Base-by-base conservation (phyloP, 345 rosid genomes). In the Eutrema heterophyllum region DNA sequence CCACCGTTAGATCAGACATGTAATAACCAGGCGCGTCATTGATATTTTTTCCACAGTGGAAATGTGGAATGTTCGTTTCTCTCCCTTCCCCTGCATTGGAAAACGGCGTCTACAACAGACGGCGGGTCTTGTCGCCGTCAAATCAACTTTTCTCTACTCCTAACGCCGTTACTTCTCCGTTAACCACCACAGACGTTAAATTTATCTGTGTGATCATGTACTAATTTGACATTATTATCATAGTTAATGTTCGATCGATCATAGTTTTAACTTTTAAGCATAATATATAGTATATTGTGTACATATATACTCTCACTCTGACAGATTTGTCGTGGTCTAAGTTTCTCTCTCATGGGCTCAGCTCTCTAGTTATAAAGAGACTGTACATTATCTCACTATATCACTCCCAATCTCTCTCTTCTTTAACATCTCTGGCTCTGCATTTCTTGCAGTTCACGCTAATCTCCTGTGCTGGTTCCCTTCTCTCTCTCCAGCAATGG, bases 101-200 rank as follows among this genome's bases (percentile, higher is more conserved):
- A 68, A 75, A 35, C 49, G 79, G 65, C 79, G 70, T 69, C 64
- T 43, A 60, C 43, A 62, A 54, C 56, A 35, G 35, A 68, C 70
- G 75, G 74, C 49, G 54, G 44, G 78, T 61, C 74, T 11, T 52
- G 33, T 68, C 53, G 27, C 71, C 76, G 75, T 76, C 75, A 62
- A 67, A 62, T 61, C 70, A 35, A 33, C 35, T 33, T 15, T 18
- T 43, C 29, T 5, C 33, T 24, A 69, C 45, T 53, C 59, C 14
- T 76, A 83, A 88, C 90, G 90, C 85, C 90, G 75, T 80, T 76
- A 67, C 86, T 76, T 88, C 88, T 91, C 90, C 95, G 95, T 88
- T 85, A 81, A 57, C 13, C 4, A 57, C 13, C 4, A 39, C 13
- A 4, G 64, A 57, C 35, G 59, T 48, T 27, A 74, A 21, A 66